phyloP scores from a whole-genome alignment of 257 asterid species.

The Solanum medicagineum region DNA sequence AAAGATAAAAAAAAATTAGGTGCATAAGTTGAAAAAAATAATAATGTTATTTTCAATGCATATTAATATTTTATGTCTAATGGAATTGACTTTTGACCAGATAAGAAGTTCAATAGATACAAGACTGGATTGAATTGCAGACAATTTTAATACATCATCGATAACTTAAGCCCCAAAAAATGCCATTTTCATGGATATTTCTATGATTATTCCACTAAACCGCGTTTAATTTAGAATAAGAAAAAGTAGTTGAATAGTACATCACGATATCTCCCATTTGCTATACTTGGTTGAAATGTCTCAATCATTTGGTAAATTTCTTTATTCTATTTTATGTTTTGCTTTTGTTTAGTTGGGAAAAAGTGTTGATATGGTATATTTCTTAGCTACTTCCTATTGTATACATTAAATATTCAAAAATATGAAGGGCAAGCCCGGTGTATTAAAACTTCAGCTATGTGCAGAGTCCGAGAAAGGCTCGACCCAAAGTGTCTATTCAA shows the following conservation, averaged over 20 bases:
- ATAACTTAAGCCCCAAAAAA: too few species aligned
- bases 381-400: background rate
- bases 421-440: background rate
- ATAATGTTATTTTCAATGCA: too few species aligned
- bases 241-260: background rate
- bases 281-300: background rate
- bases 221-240: background rate
- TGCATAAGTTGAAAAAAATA: too few species aligned
- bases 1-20: too few species aligned
- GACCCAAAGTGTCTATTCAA: too few species aligned
- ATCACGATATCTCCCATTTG: background rate
- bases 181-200: background rate
- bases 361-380: background rate
- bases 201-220: background rate
- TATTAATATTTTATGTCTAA: too few species aligned
- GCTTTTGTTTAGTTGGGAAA: background rate
- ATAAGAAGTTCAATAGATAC: too few species aligned
- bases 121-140: too few species aligned
- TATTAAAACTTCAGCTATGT: too few species aligned
- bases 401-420: background rate
- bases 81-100: too few species aligned
- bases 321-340: background rate
- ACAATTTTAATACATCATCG: too few species aligned
- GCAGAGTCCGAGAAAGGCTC: too few species aligned
- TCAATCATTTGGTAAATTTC: background rate